A percentile compares a stretch with the other conserved stretches of the same genome.
Evolutionary conservation across 345 rosid species (phyloP).

Genomic region (Salix viminalis): DNA sequence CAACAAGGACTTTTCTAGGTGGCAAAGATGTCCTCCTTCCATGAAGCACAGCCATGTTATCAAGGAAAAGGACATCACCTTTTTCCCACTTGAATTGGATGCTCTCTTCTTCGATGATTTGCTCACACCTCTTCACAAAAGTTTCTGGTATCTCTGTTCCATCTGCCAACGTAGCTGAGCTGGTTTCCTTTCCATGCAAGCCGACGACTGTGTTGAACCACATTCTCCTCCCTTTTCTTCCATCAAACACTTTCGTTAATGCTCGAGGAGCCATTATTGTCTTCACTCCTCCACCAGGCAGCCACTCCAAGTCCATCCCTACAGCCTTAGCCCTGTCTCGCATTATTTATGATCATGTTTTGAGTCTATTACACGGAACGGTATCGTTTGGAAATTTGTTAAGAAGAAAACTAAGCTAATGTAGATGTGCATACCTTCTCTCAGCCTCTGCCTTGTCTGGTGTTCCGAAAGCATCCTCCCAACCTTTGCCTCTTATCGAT

Average conservation of each 20-base stretch:
- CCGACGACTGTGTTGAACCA: conserved; percentile 66
- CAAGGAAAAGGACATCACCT: conserved; percentile 62
- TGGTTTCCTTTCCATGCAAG: conserved; percentile 54
- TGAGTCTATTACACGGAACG: neutral
- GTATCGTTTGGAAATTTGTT: neutral
- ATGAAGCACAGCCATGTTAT: conserved; percentile 57
- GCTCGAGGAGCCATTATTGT: conserved; percentile 33
- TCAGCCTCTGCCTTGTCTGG: conserved; percentile 47
- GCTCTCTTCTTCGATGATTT: conserved; percentile 71
- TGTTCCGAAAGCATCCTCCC: conserved; percentile 62
- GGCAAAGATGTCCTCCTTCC: conserved; percentile 61
- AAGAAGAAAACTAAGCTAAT: neutral
- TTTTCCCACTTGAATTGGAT: conserved; percentile 67
- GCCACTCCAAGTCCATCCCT: conserved; percentile 66
- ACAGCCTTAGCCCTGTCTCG: conserved; percentile 37
- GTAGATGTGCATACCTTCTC: conserved; percentile 28
- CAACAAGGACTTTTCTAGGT: conserved; percentile 53
- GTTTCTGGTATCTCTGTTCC: conserved; percentile 49
- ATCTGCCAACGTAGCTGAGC: conserved; percentile 57
- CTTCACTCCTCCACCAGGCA: conserved; percentile 44
- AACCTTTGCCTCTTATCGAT: conserved; percentile 64
- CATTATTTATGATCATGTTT: neutral
- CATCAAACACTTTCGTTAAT: conserved; percentile 55
- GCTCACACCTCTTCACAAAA: conserved; percentile 47
- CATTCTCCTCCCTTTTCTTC: conserved; percentile 65